phyloP scores from a whole-genome alignment of 495 filamentous ascomycete species.

The Aspergillus nanangensis region DNA sequence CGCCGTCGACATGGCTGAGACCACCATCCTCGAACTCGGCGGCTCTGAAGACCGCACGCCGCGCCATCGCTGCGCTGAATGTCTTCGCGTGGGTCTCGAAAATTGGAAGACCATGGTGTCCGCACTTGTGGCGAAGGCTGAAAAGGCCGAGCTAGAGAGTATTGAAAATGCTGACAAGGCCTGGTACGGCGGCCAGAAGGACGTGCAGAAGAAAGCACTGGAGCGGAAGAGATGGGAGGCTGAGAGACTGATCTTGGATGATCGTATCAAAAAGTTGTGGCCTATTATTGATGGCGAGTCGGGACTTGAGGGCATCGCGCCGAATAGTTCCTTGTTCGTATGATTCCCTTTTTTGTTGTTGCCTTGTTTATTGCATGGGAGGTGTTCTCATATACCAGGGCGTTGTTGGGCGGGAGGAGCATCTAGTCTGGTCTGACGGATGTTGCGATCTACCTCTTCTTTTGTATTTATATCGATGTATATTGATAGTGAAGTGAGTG shows the following conservation, averaged over 20 bases:
- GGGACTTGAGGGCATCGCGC: conserved; percentile 24
- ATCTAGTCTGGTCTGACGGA: too few species aligned
- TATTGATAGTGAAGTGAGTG: too few species aligned
- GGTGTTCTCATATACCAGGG: too few species aligned
- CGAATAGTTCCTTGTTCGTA: conserved; percentile 33
- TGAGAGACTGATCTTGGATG: conserved; percentile 35
- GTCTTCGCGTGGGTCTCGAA: conserved; percentile 61
- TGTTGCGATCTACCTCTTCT: too few species aligned
- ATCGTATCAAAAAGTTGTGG: conserved; percentile 29
- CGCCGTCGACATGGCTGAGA: conserved; percentile 65
- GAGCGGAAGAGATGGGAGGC: conserved; percentile 36
- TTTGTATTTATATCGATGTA: too few species aligned
- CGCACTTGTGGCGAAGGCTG: conserved; percentile 47
- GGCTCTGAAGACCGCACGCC: conserved; percentile 36
- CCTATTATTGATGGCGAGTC: conserved; percentile 31
- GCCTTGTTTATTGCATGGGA: too few species aligned
- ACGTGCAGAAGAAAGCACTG: conserved; percentile 20
- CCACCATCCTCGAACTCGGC: conserved; percentile 32
- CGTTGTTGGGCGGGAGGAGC: too few species aligned
- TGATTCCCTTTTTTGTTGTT: conserved; percentile 14
- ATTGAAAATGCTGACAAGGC: conserved; percentile 33
- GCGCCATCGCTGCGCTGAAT: conserved; percentile 62
- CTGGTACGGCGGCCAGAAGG: conserved; percentile 45
- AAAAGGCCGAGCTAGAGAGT: conserved; percentile 35
- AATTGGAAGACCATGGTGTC: conserved; percentile 75